Percentiles rank a stretch among this genome's conserved stretches.
Evolutionary conservation across 2,329 filamentous ascomycete genomes (phyloP).

Genomic region (Dactylella cylindrospora): DNA sequence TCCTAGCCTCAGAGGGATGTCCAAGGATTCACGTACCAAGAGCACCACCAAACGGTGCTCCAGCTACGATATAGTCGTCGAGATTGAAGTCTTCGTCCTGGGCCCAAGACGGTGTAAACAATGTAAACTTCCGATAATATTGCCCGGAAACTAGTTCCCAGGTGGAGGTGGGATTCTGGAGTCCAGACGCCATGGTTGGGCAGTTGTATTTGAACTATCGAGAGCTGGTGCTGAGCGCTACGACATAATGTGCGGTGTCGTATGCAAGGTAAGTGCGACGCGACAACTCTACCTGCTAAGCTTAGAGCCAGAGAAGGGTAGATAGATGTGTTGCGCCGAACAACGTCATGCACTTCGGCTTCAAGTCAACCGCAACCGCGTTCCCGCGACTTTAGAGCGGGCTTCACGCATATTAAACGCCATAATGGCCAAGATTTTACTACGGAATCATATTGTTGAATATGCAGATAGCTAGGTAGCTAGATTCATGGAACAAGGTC

Average conservation of each 20-base stretch:
- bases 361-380: conserved; percentile 1
- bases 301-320: conserved; percentile 3
- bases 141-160: conserved; percentile 92
- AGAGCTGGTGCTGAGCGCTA: conserved; percentile 24
- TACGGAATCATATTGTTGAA: background rate
- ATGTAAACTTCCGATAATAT: conserved; percentile 92
- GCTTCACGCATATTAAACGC: too few species aligned
- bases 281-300: conserved; percentile 25
- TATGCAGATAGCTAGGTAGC: too few species aligned
- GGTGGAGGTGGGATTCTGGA: conserved; percentile 66
- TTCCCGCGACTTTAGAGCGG: background rate
- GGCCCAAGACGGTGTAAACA: conserved; percentile 83
- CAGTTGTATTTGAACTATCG: conserved; percentile 34
- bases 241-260: conserved; percentile 34
- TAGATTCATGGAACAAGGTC: too few species aligned
- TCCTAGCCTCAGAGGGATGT: background rate
- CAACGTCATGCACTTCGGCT: conserved; percentile 9
- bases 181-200: conserved; percentile 42
- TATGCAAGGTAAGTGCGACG: conserved; percentile 22
- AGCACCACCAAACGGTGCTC: conserved; percentile 89
- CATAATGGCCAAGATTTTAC: conserved; percentile 2
- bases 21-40: conserved; percentile 65
- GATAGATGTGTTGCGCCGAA: conserved; percentile 24
- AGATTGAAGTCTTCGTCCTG: conserved; percentile 82
- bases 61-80: conserved; percentile 88